These are phyloP conservation scores for Boletus barrowsii DNA, from an alignment of 768 basidiomycete genomes.

Conservation along the genomic window DNA sequence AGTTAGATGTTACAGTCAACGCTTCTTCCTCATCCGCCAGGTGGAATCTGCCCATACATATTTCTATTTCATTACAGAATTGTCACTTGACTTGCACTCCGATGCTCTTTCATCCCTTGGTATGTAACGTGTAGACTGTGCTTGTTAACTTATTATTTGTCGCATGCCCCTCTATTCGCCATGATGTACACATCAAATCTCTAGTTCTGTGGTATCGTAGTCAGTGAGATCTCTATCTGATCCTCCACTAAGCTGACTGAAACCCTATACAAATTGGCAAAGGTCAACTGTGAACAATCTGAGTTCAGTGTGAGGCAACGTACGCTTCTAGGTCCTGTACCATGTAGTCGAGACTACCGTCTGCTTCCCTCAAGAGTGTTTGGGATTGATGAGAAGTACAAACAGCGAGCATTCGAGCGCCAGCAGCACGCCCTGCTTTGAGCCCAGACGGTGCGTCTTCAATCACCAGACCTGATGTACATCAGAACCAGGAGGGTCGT, in stretches of 20 bases:
- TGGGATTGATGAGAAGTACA: slow-evolving; percentile 74
- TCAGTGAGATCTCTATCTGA: slow-evolving; percentile 23
- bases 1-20: slow-evolving; percentile 6
- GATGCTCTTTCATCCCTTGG: neutral
- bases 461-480: slow-evolving; percentile 68
- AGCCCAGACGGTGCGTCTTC: slow-evolving; percentile 90
- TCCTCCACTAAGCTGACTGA: slow-evolving; percentile 17
- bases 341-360: slow-evolving; percentile 54
- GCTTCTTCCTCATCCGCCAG: neutral
- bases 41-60: neutral
- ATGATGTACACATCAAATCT: neutral
- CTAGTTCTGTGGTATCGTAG: slow-evolving; percentile 13
- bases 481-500: neutral
- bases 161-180: neutral
- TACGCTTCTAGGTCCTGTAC: slow-evolving; percentile 68
- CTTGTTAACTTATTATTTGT: neutral
- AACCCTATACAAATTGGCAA: slow-evolving; percentile 9
- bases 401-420: slow-evolving; percentile 74
- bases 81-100: neutral
- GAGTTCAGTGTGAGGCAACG: slow-evolving; percentile 17
- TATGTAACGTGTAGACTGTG: neutral
- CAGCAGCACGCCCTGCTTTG: slow-evolving; percentile 70
- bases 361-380: slow-evolving; percentile 41
- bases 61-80: neutral
- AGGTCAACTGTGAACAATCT: neutral